Evolutionary conservation across 1,139 yeast genomes (phyloP), one percentile per base, ranked within the genome.

Genomic region (Pichia sp.): DNA sequence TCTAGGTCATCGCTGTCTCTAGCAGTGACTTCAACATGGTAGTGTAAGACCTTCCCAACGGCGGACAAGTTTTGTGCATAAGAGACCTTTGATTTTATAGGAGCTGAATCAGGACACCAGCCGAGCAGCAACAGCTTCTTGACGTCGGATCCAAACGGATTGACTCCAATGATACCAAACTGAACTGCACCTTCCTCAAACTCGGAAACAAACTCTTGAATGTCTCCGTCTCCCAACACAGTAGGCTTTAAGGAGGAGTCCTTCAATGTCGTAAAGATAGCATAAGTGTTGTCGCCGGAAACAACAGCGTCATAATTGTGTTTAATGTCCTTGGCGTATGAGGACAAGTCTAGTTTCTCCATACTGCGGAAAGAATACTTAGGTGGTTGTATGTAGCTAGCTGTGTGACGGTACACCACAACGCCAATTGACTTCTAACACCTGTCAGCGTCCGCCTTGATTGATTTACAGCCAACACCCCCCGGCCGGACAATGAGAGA

Each of bases 1-100:
- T 88, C 88, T 68, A 95, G 78, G 68, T 95, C 99, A 66, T 90
- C 97, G 53, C 82, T 79, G 67, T 89, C 95, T 72, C 98, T 82
- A n/a, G 98, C 99, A 46, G 97, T 90, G 61, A 95, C 84, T 72
- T 93, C 98, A 54, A 93, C 92, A 68, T 93, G 99, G 72, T 92
- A 93, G 43, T 96, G 96, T 63, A 87, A 77, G 29, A 83, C 75
- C 57, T 77, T 81, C 34, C 92, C 81, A 15, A 87, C 87, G 45
- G 84, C 87, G 47, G 89, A 89, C 62, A 86, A 84, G 70, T 87
- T 87, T 60, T 82, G 73, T 31, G 92, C 90, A 71, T 84, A 87
- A 1, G 90, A 84, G 56, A 88, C 79, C 64, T 90, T 78, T 43
- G 85, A 77, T 68, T 84, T 86, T 64, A 87, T 75, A 7, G 92